Conservation (phyloP, 768 basidiomycete genomes). For the Leccinum variicolor region DNA sequence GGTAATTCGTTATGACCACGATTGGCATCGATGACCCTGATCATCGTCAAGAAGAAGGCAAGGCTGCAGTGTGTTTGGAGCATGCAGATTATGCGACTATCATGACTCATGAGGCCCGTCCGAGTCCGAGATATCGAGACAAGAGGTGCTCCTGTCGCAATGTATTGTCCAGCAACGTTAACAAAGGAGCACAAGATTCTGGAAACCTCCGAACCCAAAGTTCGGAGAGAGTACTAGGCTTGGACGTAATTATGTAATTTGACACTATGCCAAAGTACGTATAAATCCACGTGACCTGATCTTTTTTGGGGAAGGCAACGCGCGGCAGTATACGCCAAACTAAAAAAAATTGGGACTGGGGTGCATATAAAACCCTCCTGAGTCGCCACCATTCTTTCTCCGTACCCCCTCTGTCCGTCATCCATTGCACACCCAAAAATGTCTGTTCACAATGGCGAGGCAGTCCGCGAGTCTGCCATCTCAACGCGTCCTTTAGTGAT, state of each 20-base stretch:
- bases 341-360: conserved; percentile 33
- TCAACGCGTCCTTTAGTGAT: conserved; percentile 36
- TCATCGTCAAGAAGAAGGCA: neutral
- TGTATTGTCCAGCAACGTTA: neutral
- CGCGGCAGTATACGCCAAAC: conserved; percentile 16
- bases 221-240: too few species aligned
- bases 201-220: neutral
- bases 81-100: conserved; percentile 11
- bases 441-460: conserved; percentile 32
- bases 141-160: neutral
- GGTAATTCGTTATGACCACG: conserved; percentile 17
- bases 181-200: neutral
- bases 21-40: conserved; percentile 27
- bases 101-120: conserved; percentile 7
- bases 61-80: conserved; percentile 10
- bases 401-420: conserved; percentile 5
- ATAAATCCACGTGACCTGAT: conserved; percentile 26
- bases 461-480: conserved; percentile 27
- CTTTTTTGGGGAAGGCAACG: conserved; percentile 29
- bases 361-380: conserved; percentile 20
- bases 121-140: neutral
- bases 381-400: conserved; percentile 4
- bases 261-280: conserved; percentile 15
- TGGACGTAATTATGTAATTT: neutral
- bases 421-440: conserved; percentile 23